Conservation (phyloP, 2,329 filamentous ascomycete genomes). For the Botrytis hyacinthi region DNA sequence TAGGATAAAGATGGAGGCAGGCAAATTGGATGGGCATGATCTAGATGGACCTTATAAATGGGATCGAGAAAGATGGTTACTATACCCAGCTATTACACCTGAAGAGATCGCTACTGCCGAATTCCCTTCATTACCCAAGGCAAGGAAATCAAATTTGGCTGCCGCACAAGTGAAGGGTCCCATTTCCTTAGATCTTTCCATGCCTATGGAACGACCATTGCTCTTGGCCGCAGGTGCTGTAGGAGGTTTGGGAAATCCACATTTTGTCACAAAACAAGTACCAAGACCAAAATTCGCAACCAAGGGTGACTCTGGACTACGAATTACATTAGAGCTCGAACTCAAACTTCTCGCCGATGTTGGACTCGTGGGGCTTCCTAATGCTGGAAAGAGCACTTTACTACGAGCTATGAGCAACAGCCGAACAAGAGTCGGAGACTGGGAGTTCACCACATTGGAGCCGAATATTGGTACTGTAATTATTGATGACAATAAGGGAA, state of each 20-base stretch:
- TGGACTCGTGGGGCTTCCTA: slow-evolving; percentile 89
- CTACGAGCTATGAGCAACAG: slow-evolving; percentile 85
- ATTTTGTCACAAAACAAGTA: slow-evolving; percentile 77
- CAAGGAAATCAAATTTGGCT: slow-evolving; percentile 55
- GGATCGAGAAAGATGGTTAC: slow-evolving; percentile 71
- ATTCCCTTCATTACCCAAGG: slow-evolving; percentile 56
- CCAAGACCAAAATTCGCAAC: slow-evolving; percentile 84
- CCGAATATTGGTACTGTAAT: slow-evolving; percentile 96
- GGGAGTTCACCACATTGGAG: slow-evolving; percentile 94
- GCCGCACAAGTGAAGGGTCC: slow-evolving; percentile 65
- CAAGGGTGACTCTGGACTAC: slow-evolving; percentile 75
- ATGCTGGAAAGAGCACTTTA: slow-evolving; percentile 93
- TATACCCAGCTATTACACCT: slow-evolving; percentile 76
- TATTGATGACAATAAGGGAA: slow-evolving; percentile 79
- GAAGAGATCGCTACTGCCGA: slow-evolving; percentile 63
- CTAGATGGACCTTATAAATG: slow-evolving; percentile 41
- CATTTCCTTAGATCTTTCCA: slow-evolving; percentile 69
- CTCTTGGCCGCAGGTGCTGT: slow-evolving; percentile 84
- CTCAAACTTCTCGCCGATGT: slow-evolving; percentile 94
- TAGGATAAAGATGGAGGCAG: slow-evolving; percentile 41
- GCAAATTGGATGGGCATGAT: slow-evolving; percentile 39
- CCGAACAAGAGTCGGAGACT: slow-evolving; percentile 83
- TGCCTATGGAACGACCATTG: slow-evolving; percentile 78
- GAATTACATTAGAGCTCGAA: slow-evolving; percentile 79
- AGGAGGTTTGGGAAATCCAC: slow-evolving; percentile 88